phyloP scores from a whole-genome alignment of 495 filamentous ascomycete species.

The Tuber melanosporum region DNA sequence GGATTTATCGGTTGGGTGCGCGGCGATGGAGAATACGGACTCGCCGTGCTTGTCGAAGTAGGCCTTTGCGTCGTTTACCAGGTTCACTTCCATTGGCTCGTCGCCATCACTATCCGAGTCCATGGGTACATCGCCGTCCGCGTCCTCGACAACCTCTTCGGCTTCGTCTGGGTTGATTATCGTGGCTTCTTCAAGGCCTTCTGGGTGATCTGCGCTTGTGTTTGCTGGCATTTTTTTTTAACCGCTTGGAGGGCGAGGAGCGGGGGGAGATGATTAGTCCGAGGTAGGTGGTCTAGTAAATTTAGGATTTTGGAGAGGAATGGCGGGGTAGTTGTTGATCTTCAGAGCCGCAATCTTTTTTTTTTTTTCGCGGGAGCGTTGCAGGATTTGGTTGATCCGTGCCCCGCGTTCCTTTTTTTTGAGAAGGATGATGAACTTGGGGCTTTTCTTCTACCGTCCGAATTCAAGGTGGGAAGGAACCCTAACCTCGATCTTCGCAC shows the following conservation, averaged over 20 bases:
- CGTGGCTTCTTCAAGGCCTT: conserved; percentile 46
- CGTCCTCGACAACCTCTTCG: conserved; percentile 54
- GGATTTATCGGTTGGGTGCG: conserved; percentile 71
- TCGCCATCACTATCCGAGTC: conserved; percentile 50
- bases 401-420: neutral
- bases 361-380: neutral
- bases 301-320: neutral
- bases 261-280: neutral
- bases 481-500: neutral
- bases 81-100: conserved; percentile 63
- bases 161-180: conserved; percentile 66
- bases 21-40: conserved; percentile 79
- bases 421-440: neutral
- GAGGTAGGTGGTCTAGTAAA: neutral
- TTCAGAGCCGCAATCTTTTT: neutral
- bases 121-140: conserved; percentile 68
- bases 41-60: conserved; percentile 86
- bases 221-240: neutral
- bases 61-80: conserved; percentile 84
- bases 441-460: neutral
- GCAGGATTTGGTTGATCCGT: neutral
- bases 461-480: neutral
- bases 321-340: neutral
- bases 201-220: neutral
- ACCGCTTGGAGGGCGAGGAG: neutral